Conservation (phyloP, 495 filamentous ascomycete genomes). For the Xylaria acuta region DNA sequence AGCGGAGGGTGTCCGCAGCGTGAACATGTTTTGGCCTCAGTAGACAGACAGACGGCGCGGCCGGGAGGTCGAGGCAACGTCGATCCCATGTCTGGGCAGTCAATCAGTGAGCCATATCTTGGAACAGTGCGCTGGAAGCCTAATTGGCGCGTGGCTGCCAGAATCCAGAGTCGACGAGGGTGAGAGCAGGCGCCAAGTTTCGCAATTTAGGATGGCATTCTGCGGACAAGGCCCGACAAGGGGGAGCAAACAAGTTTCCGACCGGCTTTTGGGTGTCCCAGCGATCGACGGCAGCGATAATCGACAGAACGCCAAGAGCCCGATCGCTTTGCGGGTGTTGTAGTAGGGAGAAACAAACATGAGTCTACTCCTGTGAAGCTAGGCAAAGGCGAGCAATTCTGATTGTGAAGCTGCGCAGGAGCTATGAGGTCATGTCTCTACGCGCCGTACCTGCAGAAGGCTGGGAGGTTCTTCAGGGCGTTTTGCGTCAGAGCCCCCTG, state of each 20-base stretch:
- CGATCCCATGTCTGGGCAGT: slow-evolving; percentile 24
- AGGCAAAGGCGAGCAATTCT: not conserved
- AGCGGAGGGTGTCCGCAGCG: slow-evolving; percentile 35
- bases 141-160: not conserved
- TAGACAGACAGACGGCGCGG: not conserved
- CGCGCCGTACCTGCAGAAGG: slow-evolving; percentile 10
- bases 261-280: slow-evolving; percentile 15
- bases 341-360: slow-evolving; percentile 19
- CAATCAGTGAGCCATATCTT: slow-evolving; percentile 15
- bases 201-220: slow-evolving; percentile 33
- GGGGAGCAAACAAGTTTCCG: slow-evolving; percentile 17
- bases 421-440: slow-evolving; percentile 6
- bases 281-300: slow-evolving; percentile 22
- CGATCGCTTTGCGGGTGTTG: not conserved
- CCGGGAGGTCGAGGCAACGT: slow-evolving; percentile 21
- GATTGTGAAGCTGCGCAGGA: not conserved
- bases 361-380: not conserved
- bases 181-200: slow-evolving; percentile 31
- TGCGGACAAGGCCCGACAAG: not conserved
- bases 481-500: slow-evolving; percentile 20
- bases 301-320: slow-evolving; percentile 25
- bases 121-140: not conserved
- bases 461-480: not conserved
- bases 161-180: not conserved
- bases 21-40: not conserved